These are phyloP conservation scores for Eucalyptus erythrocorys DNA, from an alignment of 345 rosid genomes.

Conservation along the genomic window DNA sequence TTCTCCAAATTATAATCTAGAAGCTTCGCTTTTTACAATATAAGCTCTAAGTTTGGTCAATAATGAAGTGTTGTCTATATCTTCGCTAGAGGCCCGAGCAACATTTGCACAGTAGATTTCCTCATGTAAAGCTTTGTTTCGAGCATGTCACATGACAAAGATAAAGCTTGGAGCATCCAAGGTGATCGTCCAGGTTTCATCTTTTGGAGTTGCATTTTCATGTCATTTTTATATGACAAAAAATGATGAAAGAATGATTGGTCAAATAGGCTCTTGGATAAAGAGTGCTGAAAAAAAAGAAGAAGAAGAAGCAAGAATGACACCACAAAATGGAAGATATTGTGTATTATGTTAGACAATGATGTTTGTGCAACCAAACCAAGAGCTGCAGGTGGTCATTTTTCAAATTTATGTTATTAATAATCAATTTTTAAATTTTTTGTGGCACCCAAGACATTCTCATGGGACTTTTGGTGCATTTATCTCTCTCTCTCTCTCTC, in stretches of 20 bases:
- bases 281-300: background rate
- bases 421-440: constrained; percentile 72
- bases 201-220: no score
- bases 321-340: background rate
- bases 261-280: background rate
- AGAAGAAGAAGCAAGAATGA: background rate
- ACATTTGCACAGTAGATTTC: background rate
- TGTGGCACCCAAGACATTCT: constrained; percentile 62
- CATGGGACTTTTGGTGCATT: no score
- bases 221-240: constrained; percentile 8
- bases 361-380: constrained; percentile 88
- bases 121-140: no score
- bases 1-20: constrained; percentile 28
- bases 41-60: constrained; percentile 63
- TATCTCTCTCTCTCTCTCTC: no score
- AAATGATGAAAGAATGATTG: background rate
- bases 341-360: constrained; percentile 47
- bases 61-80: constrained; percentile 58
- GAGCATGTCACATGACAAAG: constrained; percentile 36
- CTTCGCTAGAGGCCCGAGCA: constrained; percentile 61
- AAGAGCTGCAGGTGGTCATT: constrained; percentile 15
- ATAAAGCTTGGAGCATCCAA: constrained; percentile 40
- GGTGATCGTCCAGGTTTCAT: no score
- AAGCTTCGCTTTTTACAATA: constrained; percentile 68
- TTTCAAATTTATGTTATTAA: no score